Base-by-base conservation (phyloP, 2,329 filamentous ascomycete species). In the Hirsutella minnesotensis region DNA sequence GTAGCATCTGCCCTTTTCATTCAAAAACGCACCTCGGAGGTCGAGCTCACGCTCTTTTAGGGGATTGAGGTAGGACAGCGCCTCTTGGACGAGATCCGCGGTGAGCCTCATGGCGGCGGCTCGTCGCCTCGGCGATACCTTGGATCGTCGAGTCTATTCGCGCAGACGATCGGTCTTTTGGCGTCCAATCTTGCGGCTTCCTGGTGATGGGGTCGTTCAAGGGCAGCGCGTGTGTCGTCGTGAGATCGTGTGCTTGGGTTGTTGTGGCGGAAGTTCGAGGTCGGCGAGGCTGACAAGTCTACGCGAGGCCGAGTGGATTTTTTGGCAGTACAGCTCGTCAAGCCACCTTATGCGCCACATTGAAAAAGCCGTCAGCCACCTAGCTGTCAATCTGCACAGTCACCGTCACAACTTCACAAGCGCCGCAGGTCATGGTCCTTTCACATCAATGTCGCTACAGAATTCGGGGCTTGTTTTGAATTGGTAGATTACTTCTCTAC, bases 21-120 rank as follows among this genome's bases (percentile, higher is more conserved):
- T 27, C 24, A 27, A 12, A 27, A 68, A 76, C 88, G 80, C 85
- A 96, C 92, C 92, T 95, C 92, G 82, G 58, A 98, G 86, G 74
- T 96, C 89, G 65, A 98, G 80, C 78, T 98, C 92, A 67, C 92
- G 87, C 77, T 98, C 92, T 71, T 92, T 94, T 66, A 98, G 78
- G 63, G 90, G 89, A 69, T 96, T 98, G 68, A 96, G 84, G 75
- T 95, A 98, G 64, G 90, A 95, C 54, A 95, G 83, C 61, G 92
- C 95, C 66, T 79, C 81, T 67, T 87, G 79, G 69, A 98, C 94
- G 59, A 96, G 81, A 66, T 96, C 92, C 54, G 86, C 82, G 50
- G 90, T 95, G 69, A 98, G 81, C 75, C 90, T 83, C 92, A 98
- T 96, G 52, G 61, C 69, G 64, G 20, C 33, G 39, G 18, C 8